Base-by-base conservation (phyloP, 2,329 filamentous ascomycete genomes). In the Aspergillus carbonarius region DNA sequence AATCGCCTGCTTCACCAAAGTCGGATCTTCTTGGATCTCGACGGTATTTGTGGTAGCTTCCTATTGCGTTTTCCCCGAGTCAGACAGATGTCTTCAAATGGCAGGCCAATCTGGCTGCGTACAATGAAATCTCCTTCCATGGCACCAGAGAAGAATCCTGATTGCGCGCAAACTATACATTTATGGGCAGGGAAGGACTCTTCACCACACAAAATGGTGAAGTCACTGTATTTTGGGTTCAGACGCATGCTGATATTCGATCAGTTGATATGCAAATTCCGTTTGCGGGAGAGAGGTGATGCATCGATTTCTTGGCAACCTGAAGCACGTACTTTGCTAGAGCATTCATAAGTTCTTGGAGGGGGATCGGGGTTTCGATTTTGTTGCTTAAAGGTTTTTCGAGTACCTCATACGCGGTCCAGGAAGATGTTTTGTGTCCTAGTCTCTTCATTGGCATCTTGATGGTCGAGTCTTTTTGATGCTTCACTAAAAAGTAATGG, bases 191-290 rank as follows among this genome's bases (percentile, higher is more conserved):
- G 15, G 27, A 30, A 46, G 23, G 52, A 54, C 23, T 54, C 52
- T 27, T 46, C 6, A 34, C 52, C 52, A 20, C 25, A 54, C 37
- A 44, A 7, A 54, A 54, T 54, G 18, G 52, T 44, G 10, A 54
- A 44, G 27, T 44, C 52, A 44, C 52, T 54, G 9, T 54, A 54
- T 51, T 51, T 51, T 18, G 48, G 25, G 48, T 51, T 51, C n/a
- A 35, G 32, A 51, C 32, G 48, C 25, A 27, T 27, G 25, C 25
- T 27, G 25, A 27, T 27, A 27, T 27, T 27, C 25, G 25, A 27
- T 27, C 25, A 27, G 25, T 27, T 27, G 7, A 27, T 27, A 27
- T 27, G 25, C 25, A 27, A 27, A 27, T 7, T n/a, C n/a, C n/a
- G n/a, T n/a, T n/a, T n/a, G n/a, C n/a, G n/a, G n/a, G n/a, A n/a